Percentiles rank a stretch among this genome's conserved stretches.
Conservation (phyloP, 805 yeast species). For the Pichia phayaonensis region DNA sequence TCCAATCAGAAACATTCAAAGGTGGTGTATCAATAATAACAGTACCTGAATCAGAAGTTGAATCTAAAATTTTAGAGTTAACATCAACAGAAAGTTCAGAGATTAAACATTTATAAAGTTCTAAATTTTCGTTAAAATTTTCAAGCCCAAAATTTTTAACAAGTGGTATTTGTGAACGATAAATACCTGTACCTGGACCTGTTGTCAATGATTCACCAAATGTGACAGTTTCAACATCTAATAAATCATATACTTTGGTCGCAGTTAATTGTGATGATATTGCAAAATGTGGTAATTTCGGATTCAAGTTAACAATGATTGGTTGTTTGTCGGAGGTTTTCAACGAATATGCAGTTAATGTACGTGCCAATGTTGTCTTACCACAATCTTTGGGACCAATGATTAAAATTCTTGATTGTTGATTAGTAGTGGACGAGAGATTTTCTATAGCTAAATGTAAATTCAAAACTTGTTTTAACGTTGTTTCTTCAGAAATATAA, state of each 20-base stretch:
- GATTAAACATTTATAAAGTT: constrained; percentile 38
- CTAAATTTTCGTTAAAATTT: constrained; percentile 45
- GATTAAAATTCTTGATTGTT: constrained; percentile 47
- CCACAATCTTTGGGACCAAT: constrained; percentile 72
- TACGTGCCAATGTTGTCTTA: constrained; percentile 67
- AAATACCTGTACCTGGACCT: constrained; percentile 69
- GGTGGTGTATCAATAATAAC: constrained; percentile 71
- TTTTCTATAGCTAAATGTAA: constrained; percentile 72
- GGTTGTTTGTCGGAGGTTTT: constrained; percentile 52
- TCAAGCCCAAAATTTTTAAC: constrained; percentile 75
- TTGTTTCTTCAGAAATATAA: constrained; percentile 63
- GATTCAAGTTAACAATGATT: constrained; percentile 70
- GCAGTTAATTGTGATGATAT: constrained; percentile 84
- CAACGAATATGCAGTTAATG: constrained; percentile 65
- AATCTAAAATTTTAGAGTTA: constrained; percentile 6
- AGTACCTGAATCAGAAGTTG: constrained; percentile 32
- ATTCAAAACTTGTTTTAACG: constrained; percentile 46
- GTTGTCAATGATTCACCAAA: constrained; percentile 77
- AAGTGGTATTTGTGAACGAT: constrained; percentile 86
- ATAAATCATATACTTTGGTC: constrained; percentile 69
- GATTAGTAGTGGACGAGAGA: constrained; percentile 29
- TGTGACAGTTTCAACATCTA: constrained; percentile 62
- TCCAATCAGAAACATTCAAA: constrained; percentile 41
- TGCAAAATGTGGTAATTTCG: constrained; percentile 41
- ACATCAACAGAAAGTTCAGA: constrained; percentile 17